Conservation (phyloP, 2,329 filamentous ascomycete species). For the Chalaropsis thielavioides region DNA sequence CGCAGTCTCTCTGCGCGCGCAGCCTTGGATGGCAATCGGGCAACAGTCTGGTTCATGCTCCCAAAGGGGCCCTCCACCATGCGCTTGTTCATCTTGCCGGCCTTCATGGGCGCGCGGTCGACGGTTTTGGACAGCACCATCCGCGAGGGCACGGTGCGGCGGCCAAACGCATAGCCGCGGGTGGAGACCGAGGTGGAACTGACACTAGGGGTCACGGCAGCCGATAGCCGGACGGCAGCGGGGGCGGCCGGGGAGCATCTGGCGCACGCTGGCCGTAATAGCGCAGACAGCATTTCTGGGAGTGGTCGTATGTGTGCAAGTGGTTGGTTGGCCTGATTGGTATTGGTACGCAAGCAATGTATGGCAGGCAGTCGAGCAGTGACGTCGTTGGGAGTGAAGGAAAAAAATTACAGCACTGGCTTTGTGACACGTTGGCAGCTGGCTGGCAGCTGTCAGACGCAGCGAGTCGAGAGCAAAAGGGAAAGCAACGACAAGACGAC, state of each 20-base stretch:
- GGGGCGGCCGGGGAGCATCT: not conserved
- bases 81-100: conserved; percentile 27
- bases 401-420: conserved; percentile 2
- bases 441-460: not conserved
- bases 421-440: not conserved
- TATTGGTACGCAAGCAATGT: not conserved
- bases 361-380: not conserved
- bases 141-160: conserved; percentile 30
- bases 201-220: not conserved
- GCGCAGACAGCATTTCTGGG: not conserved
- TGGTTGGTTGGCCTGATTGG: not conserved
- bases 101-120: conserved; percentile 27
- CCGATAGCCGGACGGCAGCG: not conserved
- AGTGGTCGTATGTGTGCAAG: not conserved
- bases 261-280: not conserved
- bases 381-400: conserved; percentile 5
- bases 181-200: not conserved
- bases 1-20: not conserved
- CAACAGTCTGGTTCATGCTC: conserved; percentile 41
- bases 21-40: conserved; percentile 24
- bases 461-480: not conserved
- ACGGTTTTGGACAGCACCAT: conserved; percentile 45
- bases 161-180: conserved; percentile 10
- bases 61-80: conserved; percentile 36
- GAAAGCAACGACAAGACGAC: not conserved